Evolutionary conservation across 2,329 filamentous ascomycete genomes (phyloP), one percentile per base, ranked within the genome.

Genomic region (Colletotrichum navitas): DNA sequence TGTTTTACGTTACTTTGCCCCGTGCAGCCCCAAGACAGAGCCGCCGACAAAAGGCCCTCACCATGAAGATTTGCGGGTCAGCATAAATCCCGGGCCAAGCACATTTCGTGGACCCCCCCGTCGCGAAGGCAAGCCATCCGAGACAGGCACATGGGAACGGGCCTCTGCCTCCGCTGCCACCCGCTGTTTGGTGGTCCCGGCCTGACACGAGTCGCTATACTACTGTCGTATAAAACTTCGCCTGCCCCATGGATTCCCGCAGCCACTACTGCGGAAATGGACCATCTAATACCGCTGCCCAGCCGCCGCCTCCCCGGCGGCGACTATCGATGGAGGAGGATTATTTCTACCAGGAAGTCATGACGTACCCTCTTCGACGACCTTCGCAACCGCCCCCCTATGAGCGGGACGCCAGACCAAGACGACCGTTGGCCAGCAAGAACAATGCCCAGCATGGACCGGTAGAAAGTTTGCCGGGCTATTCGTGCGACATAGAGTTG

Each of bases 321-420:
- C 83, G 83, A 76, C 83, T 86, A 76, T 88, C 86, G 61, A 86
- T 88, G 81, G 86, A 88, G 78, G 85, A 88, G 80, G 86, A 88
- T 76, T 80, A 85, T 76, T 83, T 85, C 76, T 88, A 88, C 76
- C 85, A 86, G 66, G 81, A 83, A 74, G 80, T 87, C 77, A 86
- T 88, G 84, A 86, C 82, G 43, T 81, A 79, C 56, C 77, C 80
- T n/a, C 77, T 76, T 52, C 79, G 80, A 74, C 84, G 83, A 75
- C 83, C 83, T 29, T 84, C 84, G 62, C 83, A 83, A 74, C 85
- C 85, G 69, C 85, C 85, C 55, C 81, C 83, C 21, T 87, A 87
- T 75, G 80, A 83, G 76, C 76, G 77, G 74, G 75, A 77, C 70
- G 41, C 45, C 59, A 63, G 62, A 74, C 78, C 58, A 73, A 78